Evolutionary conservation across 2,329 filamentous ascomycete genomes (phyloP), one percentile per base, ranked within the genome.

Genomic region (Colletotrichum sp.): DNA sequence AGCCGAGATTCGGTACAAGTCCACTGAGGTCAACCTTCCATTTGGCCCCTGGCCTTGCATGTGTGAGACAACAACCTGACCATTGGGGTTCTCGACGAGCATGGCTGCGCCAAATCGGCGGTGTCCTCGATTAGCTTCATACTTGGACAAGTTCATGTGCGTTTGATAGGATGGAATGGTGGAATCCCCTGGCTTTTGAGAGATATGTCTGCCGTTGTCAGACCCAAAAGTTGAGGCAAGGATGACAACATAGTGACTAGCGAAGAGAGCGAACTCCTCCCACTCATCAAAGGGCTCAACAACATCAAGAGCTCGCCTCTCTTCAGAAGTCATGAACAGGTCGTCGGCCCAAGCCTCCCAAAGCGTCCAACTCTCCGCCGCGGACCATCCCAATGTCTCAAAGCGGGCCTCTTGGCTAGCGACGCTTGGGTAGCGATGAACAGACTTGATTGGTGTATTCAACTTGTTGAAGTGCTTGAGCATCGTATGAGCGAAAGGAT

Each of bases 201-300:
- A 67, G 12, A 63, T 26, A 78, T 69, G 16, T 16, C 58, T 58
- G 63, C 36, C 7, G 24, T 36, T 5, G 73, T 74, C 21, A 78
- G 43, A 5, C 16, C 48, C 5, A 5, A 30, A 43, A 24, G 52
- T 91, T 56, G 86, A 89, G 16, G 95, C 95, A 66, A 92, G 87
- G 10, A 98, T 87, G 58, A 98, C 85, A 79, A 96, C 94, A 83
- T 98, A 98, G 83, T 98, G 96, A 38, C 92, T 92, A 3, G 91
- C 92, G 82, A 97, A 98, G 1, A 98, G 87, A 4, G 94, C 92
- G 81, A 98, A 96, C 80, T 98, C 96, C 83, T 98, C 96, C 95
- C 95, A 98, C 84, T 98, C 96, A 82, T 98, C 96, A 81, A 98
- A 98, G 1, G 94, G 92, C 81, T 98, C 96, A 18, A 96, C 84